Percentiles rank a stretch among this genome's conserved stretches.
Conservation (phyloP, 2,329 filamentous ascomycete species). For the Cladosporium cucumerinum region DNA sequence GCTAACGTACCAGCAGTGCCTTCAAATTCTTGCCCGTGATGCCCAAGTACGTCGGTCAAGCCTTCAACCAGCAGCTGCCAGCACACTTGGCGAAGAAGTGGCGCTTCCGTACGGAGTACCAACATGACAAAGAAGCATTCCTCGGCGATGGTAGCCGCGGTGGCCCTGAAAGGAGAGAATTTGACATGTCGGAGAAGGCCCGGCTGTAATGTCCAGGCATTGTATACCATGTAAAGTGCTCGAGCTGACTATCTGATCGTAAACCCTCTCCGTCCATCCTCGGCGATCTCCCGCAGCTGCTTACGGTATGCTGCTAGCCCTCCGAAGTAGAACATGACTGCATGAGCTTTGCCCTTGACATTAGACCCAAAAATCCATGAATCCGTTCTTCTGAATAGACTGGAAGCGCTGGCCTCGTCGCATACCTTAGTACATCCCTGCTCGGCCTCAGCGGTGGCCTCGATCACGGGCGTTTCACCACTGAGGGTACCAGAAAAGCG, state of each 20-base stretch:
- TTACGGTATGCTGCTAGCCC: conserved; percentile 19
- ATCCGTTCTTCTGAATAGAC: conserved; percentile 24
- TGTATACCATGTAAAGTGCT: neutral
- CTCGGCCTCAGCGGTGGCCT: conserved; percentile 30
- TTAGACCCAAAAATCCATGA: conserved; percentile 32
- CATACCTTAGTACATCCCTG: conserved; percentile 27
- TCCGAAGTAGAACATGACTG: conserved; percentile 23
- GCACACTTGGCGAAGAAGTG: conserved; percentile 1
- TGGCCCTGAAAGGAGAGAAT: conserved; percentile 6
- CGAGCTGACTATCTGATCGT: neutral
- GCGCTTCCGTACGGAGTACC: conserved; percentile 5
- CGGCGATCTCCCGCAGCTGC: conserved; percentile 14
- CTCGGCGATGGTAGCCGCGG: conserved; percentile 8
- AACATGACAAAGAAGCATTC: conserved; percentile 6
- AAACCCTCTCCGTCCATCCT: conserved; percentile 19
- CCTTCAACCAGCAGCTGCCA: conserved; percentile 1
- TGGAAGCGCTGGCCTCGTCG: conserved; percentile 21
- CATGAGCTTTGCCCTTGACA: conserved; percentile 25
- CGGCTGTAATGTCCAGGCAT: neutral
- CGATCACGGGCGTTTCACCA: conserved; percentile 20
- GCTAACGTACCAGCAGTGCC: conserved; percentile 17
- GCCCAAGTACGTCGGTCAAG: conserved; percentile 25
- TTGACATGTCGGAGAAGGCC: conserved; percentile 2
- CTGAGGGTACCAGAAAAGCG: neutral
- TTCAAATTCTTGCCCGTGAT: conserved; percentile 28